Conservation (phyloP, 441 rosid genomes). For the Pelargonium myrrhifolium region DNA sequence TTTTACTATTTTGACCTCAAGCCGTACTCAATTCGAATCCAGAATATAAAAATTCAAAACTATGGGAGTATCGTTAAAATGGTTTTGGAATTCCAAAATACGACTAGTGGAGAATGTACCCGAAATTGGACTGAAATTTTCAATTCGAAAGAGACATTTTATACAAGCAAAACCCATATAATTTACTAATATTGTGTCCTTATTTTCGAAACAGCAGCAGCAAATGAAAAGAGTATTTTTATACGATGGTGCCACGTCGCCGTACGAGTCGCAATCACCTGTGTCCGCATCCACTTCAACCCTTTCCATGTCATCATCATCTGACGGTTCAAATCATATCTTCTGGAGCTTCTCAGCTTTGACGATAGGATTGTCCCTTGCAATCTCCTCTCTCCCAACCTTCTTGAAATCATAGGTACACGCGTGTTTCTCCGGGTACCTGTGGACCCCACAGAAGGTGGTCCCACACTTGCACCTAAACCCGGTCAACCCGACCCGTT, state of each 20-base stretch:
- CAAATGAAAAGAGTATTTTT: too few species aligned
- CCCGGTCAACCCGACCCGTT: slow-evolving; percentile 58
- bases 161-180: background rate
- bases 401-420: slow-evolving; percentile 54
- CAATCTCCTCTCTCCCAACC: slow-evolving; percentile 54
- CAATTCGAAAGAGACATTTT: background rate
- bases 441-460: slow-evolving; percentile 51
- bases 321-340: slow-evolving; percentile 35
- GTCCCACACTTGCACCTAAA: slow-evolving; percentile 53
- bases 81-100: background rate
- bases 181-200: background rate
- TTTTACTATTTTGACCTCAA: too few species aligned
- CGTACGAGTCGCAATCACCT: background rate
- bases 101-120: background rate
- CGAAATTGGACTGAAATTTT: background rate
- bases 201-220: background rate
- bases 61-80: too few species aligned
- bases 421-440: slow-evolving; percentile 59
- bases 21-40: too few species aligned
- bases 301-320: slow-evolving; percentile 13
- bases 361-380: slow-evolving; percentile 49
- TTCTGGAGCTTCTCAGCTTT: slow-evolving; percentile 49
- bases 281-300: background rate
- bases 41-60: too few species aligned
- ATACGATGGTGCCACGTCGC: background rate